phyloP scores from a whole-genome alignment of 2,329 filamentous ascomycete genomes.

The Didymella keratinophila region DNA sequence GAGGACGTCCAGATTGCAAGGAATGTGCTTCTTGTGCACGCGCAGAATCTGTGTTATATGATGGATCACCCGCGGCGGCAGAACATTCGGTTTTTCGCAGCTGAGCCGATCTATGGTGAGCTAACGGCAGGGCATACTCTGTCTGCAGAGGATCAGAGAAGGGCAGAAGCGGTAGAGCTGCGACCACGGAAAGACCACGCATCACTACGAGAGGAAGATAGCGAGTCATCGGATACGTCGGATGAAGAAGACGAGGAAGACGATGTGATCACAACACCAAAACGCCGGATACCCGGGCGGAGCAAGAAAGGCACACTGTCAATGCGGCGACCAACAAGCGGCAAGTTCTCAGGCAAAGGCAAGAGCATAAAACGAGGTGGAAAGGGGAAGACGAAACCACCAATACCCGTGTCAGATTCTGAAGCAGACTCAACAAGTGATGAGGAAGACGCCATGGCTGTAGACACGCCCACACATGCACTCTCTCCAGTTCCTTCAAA shows the following conservation, averaged over 20 bases:
- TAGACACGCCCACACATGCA: conserved; percentile 42
- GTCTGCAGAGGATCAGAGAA: conserved; percentile 41
- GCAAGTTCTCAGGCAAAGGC: conserved; percentile 47
- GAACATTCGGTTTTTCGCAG: conserved; percentile 37
- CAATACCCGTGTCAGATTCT: conserved; percentile 23
- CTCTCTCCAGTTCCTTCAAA: conserved; percentile 38
- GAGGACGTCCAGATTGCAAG: conserved; percentile 44
- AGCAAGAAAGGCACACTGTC: conserved; percentile 45
- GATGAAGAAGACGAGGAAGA: conserved; percentile 36
- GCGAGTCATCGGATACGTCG: conserved; percentile 35
- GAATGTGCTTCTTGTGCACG: conserved; percentile 48
- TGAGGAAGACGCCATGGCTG: conserved; percentile 36
- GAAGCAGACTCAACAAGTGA: conserved; percentile 29
- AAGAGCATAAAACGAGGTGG: conserved; percentile 35
- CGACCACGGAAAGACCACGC: conserved; percentile 41
- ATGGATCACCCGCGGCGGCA: conserved; percentile 49
- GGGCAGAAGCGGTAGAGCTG: conserved; percentile 41
- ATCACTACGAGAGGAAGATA: conserved; percentile 33
- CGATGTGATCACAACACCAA: conserved; percentile 31
- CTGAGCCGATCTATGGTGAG: conserved; percentile 47
- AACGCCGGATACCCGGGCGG: conserved; percentile 28
- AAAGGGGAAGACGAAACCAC: conserved; percentile 36
- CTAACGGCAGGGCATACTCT: conserved; percentile 37
- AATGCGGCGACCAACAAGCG: conserved; percentile 46
- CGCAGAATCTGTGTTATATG: conserved; percentile 49